Base-by-base conservation (phyloP, 306 rosid genomes). In the Cucurbita argyrosperma region DNA sequence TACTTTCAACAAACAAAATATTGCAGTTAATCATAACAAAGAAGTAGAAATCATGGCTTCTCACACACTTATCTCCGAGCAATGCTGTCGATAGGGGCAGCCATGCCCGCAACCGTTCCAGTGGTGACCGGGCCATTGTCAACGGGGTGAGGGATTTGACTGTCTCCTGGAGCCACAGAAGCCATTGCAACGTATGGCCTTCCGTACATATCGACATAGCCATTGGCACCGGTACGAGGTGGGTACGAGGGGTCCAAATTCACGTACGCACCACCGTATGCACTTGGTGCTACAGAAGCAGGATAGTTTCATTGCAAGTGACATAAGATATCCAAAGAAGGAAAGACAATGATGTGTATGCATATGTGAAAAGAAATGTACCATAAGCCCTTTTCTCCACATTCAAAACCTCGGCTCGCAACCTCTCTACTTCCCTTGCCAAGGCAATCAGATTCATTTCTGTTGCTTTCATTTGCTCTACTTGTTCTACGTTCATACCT, bases 341-440 rank as follows among this genome's bases (percentile, higher is more conserved):
- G 68, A 62, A 62, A 38, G 14, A 37, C 45, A 61, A 61, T 61
- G 45, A 61, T 35, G 67, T 75, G 52, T 14, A 50, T 53, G 65
- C 74, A 72, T 30, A 12, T 35, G 72, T 67, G 61, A 39, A 77
- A 74, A 71, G 69, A 76, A 77, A 51, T 83, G 38, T 88, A 94
- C 99, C 95, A 18, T 80, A 80, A 65, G 59, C 85, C 78, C 86
- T 87, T 76, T 81, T 90, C 78, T 93, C 93, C 8, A 78, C 84
- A 50, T 85, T 89, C 60, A 57, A 77, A 79, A 89, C 85, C 81
- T 90, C 90, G 4, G 83, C 78, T 21, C 90, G 87, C 70, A 94
- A 77, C 77, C 77, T 83, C 77, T 90, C 96, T 57, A 90, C 89
- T 85, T 94, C 97, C 77, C 84, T 84, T n/a, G 92, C 92, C 89